Evolutionary conservation across 2,329 filamentous ascomycete species (phyloP), one percentile per base, ranked within the genome.

Genomic region (Metarhizium album): DNA sequence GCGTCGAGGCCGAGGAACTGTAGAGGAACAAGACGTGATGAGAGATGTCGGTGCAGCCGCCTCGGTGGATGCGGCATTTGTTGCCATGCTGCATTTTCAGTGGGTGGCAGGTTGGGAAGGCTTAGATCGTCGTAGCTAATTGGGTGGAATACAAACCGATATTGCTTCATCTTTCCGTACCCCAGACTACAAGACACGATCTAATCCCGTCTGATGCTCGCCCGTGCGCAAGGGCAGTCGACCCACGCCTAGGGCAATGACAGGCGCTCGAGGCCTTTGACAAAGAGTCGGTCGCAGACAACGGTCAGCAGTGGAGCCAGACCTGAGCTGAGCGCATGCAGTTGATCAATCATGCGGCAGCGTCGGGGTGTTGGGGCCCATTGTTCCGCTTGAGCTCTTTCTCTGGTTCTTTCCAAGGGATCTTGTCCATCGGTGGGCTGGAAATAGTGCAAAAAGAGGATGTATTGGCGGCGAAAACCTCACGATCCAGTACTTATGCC

Each of bases 1-100:
- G 9, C 3, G 29, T 11, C 14, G 47, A 51, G 5, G 18, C 27
- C 9, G 62, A 66, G 46, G 72, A 75, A 56, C 54, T 74, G 40
- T 72, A 62, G 16, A 40, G 72, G 75, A 33, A 31, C 13, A 22
- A 20, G 27, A 33, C 18, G 23, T 8, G n/a, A 5, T 3, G 37
- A 16, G 4, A 4, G 35, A 14, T n/a, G 2, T 40, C 20, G 18
- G 14, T 20, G 6, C 5, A 11, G 8, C 4, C 5, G 37, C 11
- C 4, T n/a, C 11, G 14, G 16, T 13, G 33, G 14, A 35, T 13
- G 9, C 13, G 16, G 4, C 14, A 16, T 14, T 35, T 13, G 33
- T 35, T 8, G 33, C 11, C 4, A 14, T 35, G 11, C 4, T n/a
- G 33, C 16, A 4, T 35, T 3, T 35, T 35, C 33, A 13, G 4